Base-by-base conservation (phyloP, 2,329 filamentous ascomycete genomes). In the Sclerotinia borealis region DNA sequence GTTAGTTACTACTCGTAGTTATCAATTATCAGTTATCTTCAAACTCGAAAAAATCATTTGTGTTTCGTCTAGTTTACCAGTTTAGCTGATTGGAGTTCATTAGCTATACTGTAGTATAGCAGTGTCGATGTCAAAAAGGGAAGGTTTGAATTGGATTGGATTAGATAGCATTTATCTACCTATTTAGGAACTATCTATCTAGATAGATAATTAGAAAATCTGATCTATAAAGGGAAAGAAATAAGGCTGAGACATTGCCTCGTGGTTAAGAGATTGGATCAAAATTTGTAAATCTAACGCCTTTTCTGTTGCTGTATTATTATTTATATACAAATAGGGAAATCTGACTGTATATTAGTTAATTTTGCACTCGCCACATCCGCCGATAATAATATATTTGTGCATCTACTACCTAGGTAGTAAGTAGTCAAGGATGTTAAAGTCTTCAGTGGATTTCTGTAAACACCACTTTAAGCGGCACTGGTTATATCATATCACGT, bases 171-270 rank as follows among this genome's bases (percentile, higher is more conserved):
- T n/a, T n/a, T n/a, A n/a, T n/a, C n/a, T n/a, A n/a, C n/a, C n/a
- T n/a, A n/a, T n/a, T n/a, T n/a, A n/a, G n/a, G n/a, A n/a, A n/a
- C n/a, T n/a, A n/a, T n/a, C n/a, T n/a, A n/a, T n/a, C n/a, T n/a
- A n/a, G n/a, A n/a, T n/a, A n/a, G n/a, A n/a, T n/a, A n/a, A n/a
- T n/a, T n/a, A n/a, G n/a, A n/a, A n/a, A n/a, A n/a, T n/a, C n/a
- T n/a, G n/a, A n/a, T n/a, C n/a, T 19, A 31, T 34, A 50, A 45
- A 39, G 43, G 43, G 39, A 29, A 43, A 56, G n/a, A 27, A 17
- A 56, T 37, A 56, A 56, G 52, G 52, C 52, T 56, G 52, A 56
- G 52, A 56, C 52, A 56, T 56, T 22, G 13, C 52, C 52, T 56
- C 37, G 52, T 56, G 52, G 52, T 43, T 56, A 27, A 15, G 17